These are phyloP conservation scores for Lentinula lateritia DNA, from an alignment of 768 basidiomycete genomes.

Conservation along the genomic window DNA sequence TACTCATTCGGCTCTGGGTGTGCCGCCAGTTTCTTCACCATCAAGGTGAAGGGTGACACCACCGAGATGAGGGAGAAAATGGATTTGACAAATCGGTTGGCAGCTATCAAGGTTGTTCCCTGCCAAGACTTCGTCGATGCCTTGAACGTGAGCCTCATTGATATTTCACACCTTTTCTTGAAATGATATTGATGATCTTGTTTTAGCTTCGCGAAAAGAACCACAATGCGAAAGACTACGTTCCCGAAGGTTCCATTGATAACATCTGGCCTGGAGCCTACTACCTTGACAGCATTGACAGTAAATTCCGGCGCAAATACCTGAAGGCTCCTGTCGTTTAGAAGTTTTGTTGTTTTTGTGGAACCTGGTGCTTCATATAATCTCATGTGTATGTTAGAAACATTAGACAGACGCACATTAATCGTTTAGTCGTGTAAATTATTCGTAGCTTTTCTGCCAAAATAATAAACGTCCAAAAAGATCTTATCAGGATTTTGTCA, in stretches of 20 bases:
- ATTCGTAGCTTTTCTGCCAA: constrained; percentile 3
- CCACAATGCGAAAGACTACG: constrained; percentile 85
- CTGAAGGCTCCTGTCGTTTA: constrained; percentile 38
- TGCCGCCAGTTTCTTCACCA: constrained; percentile 90
- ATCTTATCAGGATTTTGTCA: no score
- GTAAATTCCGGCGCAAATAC: constrained; percentile 91
- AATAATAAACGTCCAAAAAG: constrained; percentile 1
- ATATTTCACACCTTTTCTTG: background rate
- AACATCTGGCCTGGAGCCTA: constrained; percentile 93
- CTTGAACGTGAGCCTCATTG: constrained; percentile 46
- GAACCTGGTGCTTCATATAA: background rate
- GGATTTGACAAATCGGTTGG: constrained; percentile 72
- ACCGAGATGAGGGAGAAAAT: constrained; percentile 75
- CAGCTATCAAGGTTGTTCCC: constrained; percentile 84
- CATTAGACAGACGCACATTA: background rate
- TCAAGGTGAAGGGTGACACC: constrained; percentile 85
- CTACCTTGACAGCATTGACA: constrained; percentile 88
- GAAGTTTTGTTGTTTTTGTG: constrained; percentile 6
- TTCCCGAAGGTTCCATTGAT: constrained; percentile 79
- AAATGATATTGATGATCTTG: background rate
- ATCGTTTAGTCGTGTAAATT: constrained; percentile 3
- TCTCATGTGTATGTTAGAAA: background rate
- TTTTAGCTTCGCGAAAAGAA: constrained; percentile 89
- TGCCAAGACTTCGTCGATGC: constrained; percentile 91
- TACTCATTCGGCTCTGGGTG: constrained; percentile 97